Percentiles rank a stretch among this genome's conserved stretches.
Conservation (phyloP, 2,329 filamentous ascomycete genomes). For the Verticillium klebahnii region DNA sequence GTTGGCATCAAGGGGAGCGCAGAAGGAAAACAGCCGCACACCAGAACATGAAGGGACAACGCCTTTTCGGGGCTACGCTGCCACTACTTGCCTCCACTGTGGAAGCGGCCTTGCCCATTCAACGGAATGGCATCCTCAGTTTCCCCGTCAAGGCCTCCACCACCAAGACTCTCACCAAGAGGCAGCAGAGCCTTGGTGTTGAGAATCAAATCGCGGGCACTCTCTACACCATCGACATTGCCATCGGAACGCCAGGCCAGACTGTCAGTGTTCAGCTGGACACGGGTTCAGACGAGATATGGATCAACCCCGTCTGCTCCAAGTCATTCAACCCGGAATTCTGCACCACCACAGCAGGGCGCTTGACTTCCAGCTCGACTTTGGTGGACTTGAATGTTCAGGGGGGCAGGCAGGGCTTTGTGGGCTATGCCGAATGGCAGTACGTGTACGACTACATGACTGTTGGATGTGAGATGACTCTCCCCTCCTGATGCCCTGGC, state of each 20-base stretch:
- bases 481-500: too few species aligned
- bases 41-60: not conserved
- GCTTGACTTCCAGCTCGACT: constrained; percentile 24
- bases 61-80: not conserved
- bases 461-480: constrained; percentile 24
- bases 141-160: not conserved
- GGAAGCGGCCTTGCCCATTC: not conserved
- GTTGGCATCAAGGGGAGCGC: not conserved
- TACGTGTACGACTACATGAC: constrained; percentile 28
- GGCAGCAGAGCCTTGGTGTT: constrained; percentile 22
- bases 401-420: constrained; percentile 23
- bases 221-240: constrained; percentile 31
- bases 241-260: constrained; percentile 32
- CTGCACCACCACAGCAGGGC: constrained; percentile 21
- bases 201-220: constrained; percentile 22
- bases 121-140: not conserved
- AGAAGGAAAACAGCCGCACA: not conserved
- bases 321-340: constrained; percentile 21
- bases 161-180: constrained; percentile 8
- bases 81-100: not conserved
- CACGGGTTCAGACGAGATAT: constrained; percentile 35
- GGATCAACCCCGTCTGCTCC: constrained; percentile 35
- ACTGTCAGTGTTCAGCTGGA: constrained; percentile 33
- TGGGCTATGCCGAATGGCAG: constrained; percentile 24
- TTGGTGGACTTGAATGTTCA: constrained; percentile 19